A percentile compares a stretch with the other conserved stretches of the same genome.
phyloP scores from a whole-genome alignment of 345 rosid species.

The Tarenaya hassleriana region DNA sequence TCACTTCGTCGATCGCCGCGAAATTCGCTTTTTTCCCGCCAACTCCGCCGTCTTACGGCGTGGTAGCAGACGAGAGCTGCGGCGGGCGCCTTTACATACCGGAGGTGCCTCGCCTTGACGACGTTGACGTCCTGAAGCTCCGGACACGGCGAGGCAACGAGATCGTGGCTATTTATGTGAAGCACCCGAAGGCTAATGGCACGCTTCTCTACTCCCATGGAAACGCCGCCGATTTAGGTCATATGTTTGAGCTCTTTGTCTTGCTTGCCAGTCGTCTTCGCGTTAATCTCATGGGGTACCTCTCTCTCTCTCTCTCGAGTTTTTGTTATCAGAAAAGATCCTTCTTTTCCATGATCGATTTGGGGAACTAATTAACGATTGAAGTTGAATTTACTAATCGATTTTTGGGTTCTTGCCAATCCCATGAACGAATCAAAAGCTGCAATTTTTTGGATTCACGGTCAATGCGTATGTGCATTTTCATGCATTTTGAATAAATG shows the following conservation, averaged over 20 bases:
- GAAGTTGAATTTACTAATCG: background rate
- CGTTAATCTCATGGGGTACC: constrained; percentile 88
- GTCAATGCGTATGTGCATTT: background rate
- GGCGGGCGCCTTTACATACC: constrained; percentile 47
- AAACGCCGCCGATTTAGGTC: constrained; percentile 96
- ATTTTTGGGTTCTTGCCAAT: background rate
- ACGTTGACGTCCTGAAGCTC: constrained; percentile 65
- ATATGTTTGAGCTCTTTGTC: constrained; percentile 87
- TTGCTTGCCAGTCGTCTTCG: constrained; percentile 80
- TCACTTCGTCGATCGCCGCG: constrained; percentile 92
- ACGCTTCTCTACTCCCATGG: constrained; percentile 93
- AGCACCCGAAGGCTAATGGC: constrained; percentile 62
- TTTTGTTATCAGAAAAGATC: background rate
- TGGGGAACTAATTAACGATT: too few relatives aligned
- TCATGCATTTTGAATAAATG: too few relatives aligned
- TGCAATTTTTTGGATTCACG: background rate
- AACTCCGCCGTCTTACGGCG: constrained; percentile 69
- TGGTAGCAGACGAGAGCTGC: constrained; percentile 39
- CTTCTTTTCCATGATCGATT: background rate
- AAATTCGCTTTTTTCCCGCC: constrained; percentile 99
- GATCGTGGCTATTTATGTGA: constrained; percentile 69
- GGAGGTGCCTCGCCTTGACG: constrained; percentile 54
- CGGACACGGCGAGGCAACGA: constrained; percentile 72
- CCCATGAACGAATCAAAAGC: background rate
- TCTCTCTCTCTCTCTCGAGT: constrained; percentile 1